A percentile compares a stretch with the other conserved stretches of the same genome.
These are phyloP conservation scores for Russula brevipes DNA, from an alignment of 768 basidiomycete genomes.

Conservation along the genomic window DNA sequence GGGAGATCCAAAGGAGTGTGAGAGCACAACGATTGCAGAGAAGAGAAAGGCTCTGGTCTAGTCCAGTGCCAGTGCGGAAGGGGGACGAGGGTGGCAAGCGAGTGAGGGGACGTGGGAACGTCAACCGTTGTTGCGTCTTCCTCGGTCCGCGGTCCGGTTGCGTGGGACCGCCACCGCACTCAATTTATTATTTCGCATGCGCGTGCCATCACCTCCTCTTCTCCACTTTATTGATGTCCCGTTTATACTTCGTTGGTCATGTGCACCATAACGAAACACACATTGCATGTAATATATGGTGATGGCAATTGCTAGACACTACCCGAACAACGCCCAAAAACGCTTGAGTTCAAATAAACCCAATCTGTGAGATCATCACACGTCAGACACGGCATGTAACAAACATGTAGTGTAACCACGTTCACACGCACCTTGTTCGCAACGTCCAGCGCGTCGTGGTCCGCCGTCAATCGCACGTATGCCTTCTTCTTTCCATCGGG, in stretches of 20 bases:
- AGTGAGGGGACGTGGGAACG: neutral
- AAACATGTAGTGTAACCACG: neutral
- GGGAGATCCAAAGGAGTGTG: constrained; percentile 17
- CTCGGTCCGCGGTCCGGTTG: no score
- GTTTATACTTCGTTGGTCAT: no score
- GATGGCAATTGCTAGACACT: no score
- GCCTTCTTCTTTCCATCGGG: constrained; percentile 99
- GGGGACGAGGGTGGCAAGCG: neutral
- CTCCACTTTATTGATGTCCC: no score
- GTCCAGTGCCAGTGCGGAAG: neutral
- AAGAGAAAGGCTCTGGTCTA: neutral
- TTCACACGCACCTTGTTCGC: constrained; percentile 79
- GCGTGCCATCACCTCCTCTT: no score
- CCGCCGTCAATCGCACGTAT: constrained; percentile 90
- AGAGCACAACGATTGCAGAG: constrained; percentile 12
- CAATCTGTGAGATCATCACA: constrained; percentile 53
- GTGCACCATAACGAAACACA: no score
- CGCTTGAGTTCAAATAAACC: constrained; percentile 67
- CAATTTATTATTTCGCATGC: no score
- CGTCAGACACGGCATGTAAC: neutral
- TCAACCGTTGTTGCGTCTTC: no score
- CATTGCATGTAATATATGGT: no score
- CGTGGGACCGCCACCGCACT: no score
- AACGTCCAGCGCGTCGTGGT: constrained; percentile 94
- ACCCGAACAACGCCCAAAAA: no score